A percentile compares a stretch with the other conserved stretches of the same genome.
phyloP scores from a whole-genome alignment of 371 early-diverging fungal genomes.

The Basidiobolus meristosporus region DNA sequence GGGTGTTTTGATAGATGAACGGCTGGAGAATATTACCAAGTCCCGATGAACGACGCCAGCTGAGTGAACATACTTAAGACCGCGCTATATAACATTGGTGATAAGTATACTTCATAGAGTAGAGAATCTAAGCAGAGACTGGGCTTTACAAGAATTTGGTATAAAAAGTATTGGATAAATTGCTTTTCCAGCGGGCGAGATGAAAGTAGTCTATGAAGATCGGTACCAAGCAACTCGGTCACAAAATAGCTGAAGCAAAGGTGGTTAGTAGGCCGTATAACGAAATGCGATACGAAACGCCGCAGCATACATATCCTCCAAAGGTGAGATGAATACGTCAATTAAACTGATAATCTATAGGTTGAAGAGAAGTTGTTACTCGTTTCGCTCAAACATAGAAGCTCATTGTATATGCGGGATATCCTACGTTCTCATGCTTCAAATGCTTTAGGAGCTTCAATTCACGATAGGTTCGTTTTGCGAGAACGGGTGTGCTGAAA shows the following conservation, averaged over 20 bases:
- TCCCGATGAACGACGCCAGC: conserved; percentile 91
- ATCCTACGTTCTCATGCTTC: conserved; percentile 61
- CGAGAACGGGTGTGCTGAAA: conserved; percentile 71
- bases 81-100: conserved; percentile 30
- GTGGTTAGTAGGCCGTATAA: neutral
- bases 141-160: conserved; percentile 74
- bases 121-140: too few relatives aligned
- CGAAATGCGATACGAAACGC: neutral
- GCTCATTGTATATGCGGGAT: neutral
- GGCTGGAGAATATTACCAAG: conserved; percentile 31
- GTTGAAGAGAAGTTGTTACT: neutral
- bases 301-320: conserved; percentile 66
- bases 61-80: conserved; percentile 82
- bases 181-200: conserved; percentile 79
- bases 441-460: conserved; percentile 76
- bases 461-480: conserved; percentile 88
- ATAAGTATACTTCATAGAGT: too few relatives aligned
- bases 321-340: conserved; percentile 81
- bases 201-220: conserved; percentile 75
- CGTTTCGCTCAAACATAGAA: too few relatives aligned
- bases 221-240: conserved; percentile 83
- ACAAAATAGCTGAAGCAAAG: conserved; percentile 56
- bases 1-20: neutral
- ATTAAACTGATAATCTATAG: conserved; percentile 56
- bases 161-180: conserved; percentile 88